Evolutionary conservation across 371 early-diverging fungal genomes (phyloP).

Genomic region (Gilbertella persicaria): DNA sequence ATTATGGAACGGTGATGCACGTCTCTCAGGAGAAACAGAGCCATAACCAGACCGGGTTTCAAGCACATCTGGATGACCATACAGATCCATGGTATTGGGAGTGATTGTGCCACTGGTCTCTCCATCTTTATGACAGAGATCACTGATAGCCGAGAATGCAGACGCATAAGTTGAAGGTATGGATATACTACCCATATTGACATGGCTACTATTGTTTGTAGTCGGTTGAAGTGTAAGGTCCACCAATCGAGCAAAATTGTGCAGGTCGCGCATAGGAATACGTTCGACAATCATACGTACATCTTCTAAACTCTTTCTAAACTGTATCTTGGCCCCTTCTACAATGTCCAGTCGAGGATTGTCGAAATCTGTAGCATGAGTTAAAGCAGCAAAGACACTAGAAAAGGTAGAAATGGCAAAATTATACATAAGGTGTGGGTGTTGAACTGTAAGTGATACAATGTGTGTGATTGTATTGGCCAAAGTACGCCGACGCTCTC

Average conservation of each 20-base stretch:
- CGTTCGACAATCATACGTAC: constrained; percentile 31
- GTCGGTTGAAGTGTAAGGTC: constrained; percentile 37
- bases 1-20: constrained; percentile 13
- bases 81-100: constrained; percentile 4
- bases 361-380: constrained; percentile 45
- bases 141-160: constrained; percentile 34
- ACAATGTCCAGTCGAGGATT: constrained; percentile 34
- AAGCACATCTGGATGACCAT: constrained; percentile 7
- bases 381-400: constrained; percentile 46
- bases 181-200: constrained; percentile 6
- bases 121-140: constrained; percentile 22
- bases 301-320: constrained; percentile 38
- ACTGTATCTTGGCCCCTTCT: constrained; percentile 39
- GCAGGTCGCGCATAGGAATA: constrained; percentile 31
- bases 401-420: constrained; percentile 40
- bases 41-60: constrained; percentile 17
- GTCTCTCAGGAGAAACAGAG: constrained; percentile 20
- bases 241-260: constrained; percentile 35
- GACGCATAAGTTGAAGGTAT: constrained; percentile 14
- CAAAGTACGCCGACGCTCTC: constrained; percentile 35
- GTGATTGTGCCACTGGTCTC: neutral
- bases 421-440: constrained; percentile 40
- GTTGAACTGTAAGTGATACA: constrained; percentile 36
- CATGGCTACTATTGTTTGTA: constrained; percentile 7
- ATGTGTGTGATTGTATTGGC: constrained; percentile 47